These are phyloP conservation scores for Clausena lansium DNA, from an alignment of 345 rosid genomes.

Conservation along the genomic window DNA sequence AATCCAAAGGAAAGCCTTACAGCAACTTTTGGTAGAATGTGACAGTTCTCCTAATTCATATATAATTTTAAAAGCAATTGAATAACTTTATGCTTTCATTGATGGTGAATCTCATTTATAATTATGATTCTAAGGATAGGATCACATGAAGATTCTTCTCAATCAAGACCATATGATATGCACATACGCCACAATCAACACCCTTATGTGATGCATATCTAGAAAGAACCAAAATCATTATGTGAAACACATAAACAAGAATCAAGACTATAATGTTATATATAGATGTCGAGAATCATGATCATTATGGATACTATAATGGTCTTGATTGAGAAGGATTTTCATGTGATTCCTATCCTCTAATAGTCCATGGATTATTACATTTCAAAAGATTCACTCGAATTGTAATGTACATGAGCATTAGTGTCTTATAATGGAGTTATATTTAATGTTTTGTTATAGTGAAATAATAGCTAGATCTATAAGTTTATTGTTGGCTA, in stretches of 20 bases:
- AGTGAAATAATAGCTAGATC: neutral
- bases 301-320: no score
- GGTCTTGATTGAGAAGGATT: no score
- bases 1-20: neutral
- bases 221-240: no score
- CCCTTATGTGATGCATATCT: no score
- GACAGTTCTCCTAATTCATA: neutral
- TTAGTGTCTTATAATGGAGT: neutral
- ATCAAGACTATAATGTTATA: no score
- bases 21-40: neutral
- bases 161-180: no score
- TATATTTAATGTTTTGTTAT: neutral
- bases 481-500: neutral
- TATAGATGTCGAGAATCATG: no score
- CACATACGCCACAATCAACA: no score
- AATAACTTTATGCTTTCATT: neutral
- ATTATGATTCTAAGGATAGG: neutral
- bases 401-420: neutral
- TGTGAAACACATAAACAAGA: no score
- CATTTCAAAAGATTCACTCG: neutral
- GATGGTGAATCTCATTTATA: neutral
- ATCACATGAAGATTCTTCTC: no score
- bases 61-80: no score
- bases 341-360: no score
- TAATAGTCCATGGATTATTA: neutral